These are phyloP conservation scores for Rhinocladiella mackenziei DNA, from an alignment of 2,329 filamentous ascomycete species.

Conservation along the genomic window DNA sequence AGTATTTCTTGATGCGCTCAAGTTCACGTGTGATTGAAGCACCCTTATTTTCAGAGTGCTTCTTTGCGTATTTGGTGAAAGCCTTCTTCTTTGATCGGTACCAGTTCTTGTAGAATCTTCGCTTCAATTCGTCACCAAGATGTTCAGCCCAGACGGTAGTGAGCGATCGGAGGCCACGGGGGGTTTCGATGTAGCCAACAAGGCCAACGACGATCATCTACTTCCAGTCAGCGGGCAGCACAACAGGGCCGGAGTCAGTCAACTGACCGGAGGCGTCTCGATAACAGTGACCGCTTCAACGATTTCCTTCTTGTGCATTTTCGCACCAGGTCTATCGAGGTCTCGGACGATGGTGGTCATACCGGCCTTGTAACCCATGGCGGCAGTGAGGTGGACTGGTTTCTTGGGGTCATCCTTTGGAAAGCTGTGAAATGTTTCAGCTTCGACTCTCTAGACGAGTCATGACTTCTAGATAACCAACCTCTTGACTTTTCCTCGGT, in stretches of 20 bases:
- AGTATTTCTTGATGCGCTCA: constrained; percentile 99
- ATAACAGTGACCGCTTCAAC: constrained; percentile 84
- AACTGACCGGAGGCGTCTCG: constrained; percentile 92
- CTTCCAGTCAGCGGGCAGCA: constrained; percentile 29
- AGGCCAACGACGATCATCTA: constrained; percentile 99
- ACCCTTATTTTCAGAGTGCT: constrained; percentile 92
- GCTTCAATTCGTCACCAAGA: constrained; percentile 96
- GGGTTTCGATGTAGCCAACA: constrained; percentile 99
- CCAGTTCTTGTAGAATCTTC: constrained; percentile 99
- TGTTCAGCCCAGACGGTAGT: constrained; percentile 99
- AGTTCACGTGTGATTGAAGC: constrained; percentile 92
- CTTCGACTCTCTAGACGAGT: constrained; percentile 30
- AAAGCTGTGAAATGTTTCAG: constrained; percentile 61
- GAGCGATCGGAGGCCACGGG: constrained; percentile 97
- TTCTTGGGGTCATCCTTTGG: constrained; percentile 99
- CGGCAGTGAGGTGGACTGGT: constrained; percentile 95
- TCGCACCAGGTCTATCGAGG: constrained; percentile 97
- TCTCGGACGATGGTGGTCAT: constrained; percentile 99
- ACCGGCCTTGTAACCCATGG: constrained; percentile 99
- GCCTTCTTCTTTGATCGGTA: constrained; percentile 99
- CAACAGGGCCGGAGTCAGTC: constrained; percentile 31
- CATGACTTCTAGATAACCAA: constrained; percentile 46
- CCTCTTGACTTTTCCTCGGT: constrained; percentile 98
- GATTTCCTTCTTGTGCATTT: constrained; percentile 99
- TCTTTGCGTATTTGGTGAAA: constrained; percentile 99